Conservation (phyloP, 495 filamentous ascomycete species). For the Talaromyces proteolyticus region DNA sequence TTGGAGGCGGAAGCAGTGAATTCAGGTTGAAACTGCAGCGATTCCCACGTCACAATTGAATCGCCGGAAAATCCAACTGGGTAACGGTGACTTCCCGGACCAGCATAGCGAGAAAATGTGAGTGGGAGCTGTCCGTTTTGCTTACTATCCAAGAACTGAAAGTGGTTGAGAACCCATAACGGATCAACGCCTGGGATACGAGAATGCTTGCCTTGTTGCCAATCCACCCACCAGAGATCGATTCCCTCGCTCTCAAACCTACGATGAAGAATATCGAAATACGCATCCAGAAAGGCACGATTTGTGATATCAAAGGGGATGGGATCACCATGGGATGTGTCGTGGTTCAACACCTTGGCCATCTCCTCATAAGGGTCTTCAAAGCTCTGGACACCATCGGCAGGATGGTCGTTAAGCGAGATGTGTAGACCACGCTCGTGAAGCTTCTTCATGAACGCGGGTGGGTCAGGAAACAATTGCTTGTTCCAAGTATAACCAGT, state of each 20-base stretch:
- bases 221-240: conserved; percentile 61
- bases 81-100: conserved; percentile 53
- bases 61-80: conserved; percentile 59
- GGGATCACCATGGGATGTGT: conserved; percentile 35
- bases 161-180: conserved; percentile 59
- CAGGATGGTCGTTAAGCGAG: conserved; percentile 53
- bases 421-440: conserved; percentile 37
- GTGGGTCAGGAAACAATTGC: conserved; percentile 47
- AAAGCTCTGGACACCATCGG: conserved; percentile 42
- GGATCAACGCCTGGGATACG: conserved; percentile 51
- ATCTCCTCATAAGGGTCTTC: conserved; percentile 49
- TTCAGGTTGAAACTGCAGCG: conserved; percentile 54
- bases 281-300: conserved; percentile 48
- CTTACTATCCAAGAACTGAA: conserved; percentile 46
- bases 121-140: conserved; percentile 20
- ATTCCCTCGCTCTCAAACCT: conserved; percentile 41
- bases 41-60: conserved; percentile 47
- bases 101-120: conserved; percentile 51
- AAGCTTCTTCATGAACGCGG: conserved; percentile 33
- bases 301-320: conserved; percentile 49
- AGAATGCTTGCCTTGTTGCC: conserved; percentile 52
- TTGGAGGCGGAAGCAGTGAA: conserved; percentile 58
- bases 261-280: conserved; percentile 48
- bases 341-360: conserved; percentile 37
- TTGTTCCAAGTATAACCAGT: conserved; percentile 58